These are phyloP conservation scores for Chrysoporthe cubensis DNA, from an alignment of 2,329 filamentous ascomycete species.

Conservation along the genomic window DNA sequence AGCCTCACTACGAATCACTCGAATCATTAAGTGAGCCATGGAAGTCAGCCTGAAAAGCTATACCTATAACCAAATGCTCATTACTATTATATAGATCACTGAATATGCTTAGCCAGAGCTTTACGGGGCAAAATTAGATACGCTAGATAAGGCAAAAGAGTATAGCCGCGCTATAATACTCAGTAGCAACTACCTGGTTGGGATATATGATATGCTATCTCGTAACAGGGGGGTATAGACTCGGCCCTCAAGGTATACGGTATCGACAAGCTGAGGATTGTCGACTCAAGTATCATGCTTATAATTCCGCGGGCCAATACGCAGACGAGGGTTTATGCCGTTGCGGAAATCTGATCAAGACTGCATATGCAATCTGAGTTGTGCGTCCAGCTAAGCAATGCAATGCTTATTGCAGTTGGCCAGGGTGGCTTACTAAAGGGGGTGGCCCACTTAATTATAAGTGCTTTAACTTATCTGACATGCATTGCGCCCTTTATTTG, in stretches of 20 bases:
- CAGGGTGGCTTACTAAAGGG: too few species aligned
- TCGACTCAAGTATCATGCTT: conserved; percentile 16
- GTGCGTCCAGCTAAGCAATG: too few species aligned
- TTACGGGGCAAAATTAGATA: not conserved
- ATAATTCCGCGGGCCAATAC: conserved; percentile 16
- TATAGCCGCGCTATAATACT: conserved; percentile 8
- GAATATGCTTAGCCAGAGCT: not conserved
- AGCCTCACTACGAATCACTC: too few species aligned
- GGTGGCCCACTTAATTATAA: too few species aligned
- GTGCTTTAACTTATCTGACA: too few species aligned
- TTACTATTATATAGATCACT: too few species aligned
- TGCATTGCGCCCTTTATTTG: too few species aligned
- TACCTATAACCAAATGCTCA: too few species aligned
- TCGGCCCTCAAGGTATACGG: conserved; percentile 11
- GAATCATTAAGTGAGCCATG: too few species aligned
- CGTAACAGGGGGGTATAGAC: conserved; percentile 14
- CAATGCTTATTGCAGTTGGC: too few species aligned
- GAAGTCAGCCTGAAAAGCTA: too few species aligned
- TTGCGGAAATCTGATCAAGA: conserved; percentile 11
- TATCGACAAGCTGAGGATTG: conserved; percentile 1
- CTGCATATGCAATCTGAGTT: not conserved
- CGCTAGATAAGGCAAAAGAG: not conserved
- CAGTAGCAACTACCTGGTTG: conserved; percentile 3
- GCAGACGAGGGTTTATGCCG: conserved; percentile 12
- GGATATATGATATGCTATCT: conserved; percentile 11